These are phyloP conservation scores for Tylopilus intermedius DNA, from an alignment of 768 basidiomycete species.

Conservation along the genomic window DNA sequence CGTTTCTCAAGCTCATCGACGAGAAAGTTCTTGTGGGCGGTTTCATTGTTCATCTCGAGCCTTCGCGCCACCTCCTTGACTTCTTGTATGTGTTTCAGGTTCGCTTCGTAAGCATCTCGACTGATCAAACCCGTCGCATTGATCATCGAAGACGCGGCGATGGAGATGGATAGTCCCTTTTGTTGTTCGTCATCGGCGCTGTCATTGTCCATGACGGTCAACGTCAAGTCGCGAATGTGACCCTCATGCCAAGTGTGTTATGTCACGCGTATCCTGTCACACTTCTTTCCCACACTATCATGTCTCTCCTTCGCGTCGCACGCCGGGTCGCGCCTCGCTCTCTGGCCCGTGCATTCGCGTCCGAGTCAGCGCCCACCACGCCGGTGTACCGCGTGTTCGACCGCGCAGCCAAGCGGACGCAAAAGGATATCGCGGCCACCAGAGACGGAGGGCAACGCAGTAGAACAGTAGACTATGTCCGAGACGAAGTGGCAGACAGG, in stretches of 20 bases:
- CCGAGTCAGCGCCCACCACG: slow-evolving; percentile 42
- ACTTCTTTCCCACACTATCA: slow-evolving; percentile 13
- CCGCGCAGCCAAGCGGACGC: slow-evolving; percentile 66
- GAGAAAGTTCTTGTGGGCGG: slow-evolving; percentile 34
- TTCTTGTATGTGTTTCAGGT: slow-evolving; percentile 23
- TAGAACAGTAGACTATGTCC: slow-evolving; percentile 83
- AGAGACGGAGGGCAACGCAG: slow-evolving; percentile 56
- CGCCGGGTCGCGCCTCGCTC: not conserved
- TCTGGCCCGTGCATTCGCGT: slow-evolving; percentile 42
- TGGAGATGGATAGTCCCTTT: slow-evolving; percentile 11
- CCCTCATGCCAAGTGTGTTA: not conserved
- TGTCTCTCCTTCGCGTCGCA: slow-evolving; percentile 9
- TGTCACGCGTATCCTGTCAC: slow-evolving; percentile 17
- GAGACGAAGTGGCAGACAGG: slow-evolving; percentile 84
- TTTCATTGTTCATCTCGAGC: slow-evolving; percentile 39
- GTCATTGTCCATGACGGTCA: slow-evolving; percentile 17
- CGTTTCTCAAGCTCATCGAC: slow-evolving; percentile 32
- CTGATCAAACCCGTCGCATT: slow-evolving; percentile 18
- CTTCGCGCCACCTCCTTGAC: slow-evolving; percentile 26
- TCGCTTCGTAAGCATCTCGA: slow-evolving; percentile 22
- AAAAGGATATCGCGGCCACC: slow-evolving; percentile 69
- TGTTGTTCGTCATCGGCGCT: slow-evolving; percentile 9
- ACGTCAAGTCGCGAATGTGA: not conserved
- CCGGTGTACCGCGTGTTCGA: slow-evolving; percentile 81
- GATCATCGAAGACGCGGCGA: slow-evolving; percentile 25